Evolutionary conservation across 2,329 filamentous ascomycete species (phyloP).

Genomic region (Sclerotinia borealis): DNA sequence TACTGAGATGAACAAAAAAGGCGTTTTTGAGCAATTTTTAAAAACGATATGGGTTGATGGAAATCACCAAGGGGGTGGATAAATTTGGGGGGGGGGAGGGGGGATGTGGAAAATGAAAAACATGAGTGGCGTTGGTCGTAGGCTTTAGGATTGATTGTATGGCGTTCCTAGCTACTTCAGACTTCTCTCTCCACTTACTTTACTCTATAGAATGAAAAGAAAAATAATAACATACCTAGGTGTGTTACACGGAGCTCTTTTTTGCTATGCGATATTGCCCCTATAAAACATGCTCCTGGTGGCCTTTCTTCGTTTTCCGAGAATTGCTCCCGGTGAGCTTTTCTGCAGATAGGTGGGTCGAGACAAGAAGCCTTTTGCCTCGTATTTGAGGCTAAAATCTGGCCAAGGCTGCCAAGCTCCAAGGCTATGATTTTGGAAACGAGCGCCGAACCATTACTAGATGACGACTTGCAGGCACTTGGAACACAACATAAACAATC

Average conservation of each 20-base stretch:
- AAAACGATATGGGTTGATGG: neutral
- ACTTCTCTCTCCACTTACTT: slow-evolving; percentile 6
- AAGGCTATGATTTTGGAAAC: neutral
- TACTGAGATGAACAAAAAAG: neutral
- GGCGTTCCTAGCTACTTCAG: slow-evolving; percentile 1
- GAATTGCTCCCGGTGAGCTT: neutral
- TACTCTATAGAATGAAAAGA: neutral
- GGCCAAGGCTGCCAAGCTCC: slow-evolving; percentile 9
- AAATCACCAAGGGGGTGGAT: neutral
- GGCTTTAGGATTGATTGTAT: slow-evolving; percentile 4
- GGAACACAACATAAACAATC: slow-evolving; percentile 1
- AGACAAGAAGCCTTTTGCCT: neutral
- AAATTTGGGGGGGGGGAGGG: too few relatives aligned
- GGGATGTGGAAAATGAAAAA: slow-evolving; percentile 1
- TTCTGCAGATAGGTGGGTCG: too few relatives aligned
- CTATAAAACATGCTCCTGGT: neutral
- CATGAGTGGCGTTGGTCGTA: slow-evolving; percentile 4
- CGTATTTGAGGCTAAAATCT: neutral
- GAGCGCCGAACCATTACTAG: neutral
- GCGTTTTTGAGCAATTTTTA: neutral
- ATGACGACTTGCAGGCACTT: slow-evolving; percentile 6
- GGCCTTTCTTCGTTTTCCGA: too few relatives aligned
- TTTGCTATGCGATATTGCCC: too few relatives aligned
- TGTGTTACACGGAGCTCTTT: too few relatives aligned
- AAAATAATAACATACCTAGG: neutral